Base-by-base conservation (phyloP, 2,329 filamentous ascomycete species). In the Dactylellina sp. region DNA sequence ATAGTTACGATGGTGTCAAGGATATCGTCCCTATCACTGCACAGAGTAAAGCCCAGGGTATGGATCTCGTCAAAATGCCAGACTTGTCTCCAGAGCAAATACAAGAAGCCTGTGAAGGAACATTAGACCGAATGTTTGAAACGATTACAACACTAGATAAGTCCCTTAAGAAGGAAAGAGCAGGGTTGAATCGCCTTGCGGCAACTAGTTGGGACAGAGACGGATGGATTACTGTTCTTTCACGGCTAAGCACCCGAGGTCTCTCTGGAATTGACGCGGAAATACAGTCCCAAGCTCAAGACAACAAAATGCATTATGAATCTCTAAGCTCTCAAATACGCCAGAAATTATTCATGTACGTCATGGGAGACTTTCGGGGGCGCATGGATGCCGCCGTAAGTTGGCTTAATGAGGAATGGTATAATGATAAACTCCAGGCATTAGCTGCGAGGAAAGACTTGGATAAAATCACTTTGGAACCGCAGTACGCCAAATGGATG, bases 341-440 rank as follows among this genome's bases (percentile, higher is more conserved):
- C 59, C 90, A 96, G 77, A 85, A 88, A 6, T 83, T 99, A 1
- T 95, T 93, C 81, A 86, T 87, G 61, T 97, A 96, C 80, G 87
- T 98, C 52, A 87, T 98, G 75, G 92, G 96, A 76, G 94, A 98
- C 80, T 99, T 97, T 82, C 89, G 94, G 62, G 89, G 87, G 75
- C 89, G 95, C 46, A 93, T 98, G 75, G 93, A 96, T 77, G 87
- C 95, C 20, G 94, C 93, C 0, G 92, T 98, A 57, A 89, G 90
- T 6, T 99, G 95, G 95, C 85, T 99, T 14, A 96, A 90, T 78
- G 95, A 99, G 81, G 95, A 99, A 82, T 99, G 95, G 94, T 98
- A 97, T 81, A 96, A 93, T 78, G 94, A 98, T 80, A 88, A 85
- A 46, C 81, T 92, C 32, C 83, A 85, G 60, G 80, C 82, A 47